Conservation (phyloP, 352 stramenopile species). For the Phytophthora pluvialis region DNA sequence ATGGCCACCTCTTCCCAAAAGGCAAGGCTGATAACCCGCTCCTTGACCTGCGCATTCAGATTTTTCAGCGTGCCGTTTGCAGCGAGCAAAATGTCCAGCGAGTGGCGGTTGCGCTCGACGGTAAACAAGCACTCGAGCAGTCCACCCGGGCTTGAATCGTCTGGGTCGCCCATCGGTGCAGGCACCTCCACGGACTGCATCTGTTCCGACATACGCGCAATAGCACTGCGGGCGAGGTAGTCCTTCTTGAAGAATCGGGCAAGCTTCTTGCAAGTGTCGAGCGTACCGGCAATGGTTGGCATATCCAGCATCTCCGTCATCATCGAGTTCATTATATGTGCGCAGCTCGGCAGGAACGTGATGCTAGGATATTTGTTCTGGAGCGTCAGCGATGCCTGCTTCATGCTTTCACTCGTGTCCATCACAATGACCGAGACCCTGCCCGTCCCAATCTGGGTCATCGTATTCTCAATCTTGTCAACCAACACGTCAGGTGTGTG, state of each 20-base stretch:
- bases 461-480: slow-evolving; percentile 65
- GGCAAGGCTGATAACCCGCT: slow-evolving; percentile 49
- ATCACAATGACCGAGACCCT: slow-evolving; percentile 67
- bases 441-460: slow-evolving; percentile 60
- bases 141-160: slow-evolving; percentile 38
- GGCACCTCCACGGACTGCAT: slow-evolving; percentile 48
- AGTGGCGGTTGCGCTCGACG: slow-evolving; percentile 62
- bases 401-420: slow-evolving; percentile 63
- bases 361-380: slow-evolving; percentile 63
- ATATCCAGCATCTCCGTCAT: slow-evolving; percentile 63
- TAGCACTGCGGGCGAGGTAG: slow-evolving; percentile 48
- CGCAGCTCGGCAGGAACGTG: slow-evolving; percentile 70
- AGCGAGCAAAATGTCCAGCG: slow-evolving; percentile 62
- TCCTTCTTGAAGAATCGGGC: slow-evolving; percentile 54
- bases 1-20: slow-evolving; percentile 68
- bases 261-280: slow-evolving; percentile 52
- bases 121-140: slow-evolving; percentile 59
- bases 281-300: slow-evolving; percentile 43
- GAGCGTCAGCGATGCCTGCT: slow-evolving; percentile 51
- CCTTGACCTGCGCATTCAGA: slow-evolving; percentile 44
- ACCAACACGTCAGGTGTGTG: slow-evolving; percentile 56
- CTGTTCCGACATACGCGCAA: slow-evolving; percentile 56
- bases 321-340: slow-evolving; percentile 64
- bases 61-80: slow-evolving; percentile 51
- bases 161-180: slow-evolving; percentile 33